Percentiles rank a stretch among this genome's conserved stretches.
phyloP scores from a whole-genome alignment of 352 stramenopile genomes.

The Phytophthora citricola region DNA sequence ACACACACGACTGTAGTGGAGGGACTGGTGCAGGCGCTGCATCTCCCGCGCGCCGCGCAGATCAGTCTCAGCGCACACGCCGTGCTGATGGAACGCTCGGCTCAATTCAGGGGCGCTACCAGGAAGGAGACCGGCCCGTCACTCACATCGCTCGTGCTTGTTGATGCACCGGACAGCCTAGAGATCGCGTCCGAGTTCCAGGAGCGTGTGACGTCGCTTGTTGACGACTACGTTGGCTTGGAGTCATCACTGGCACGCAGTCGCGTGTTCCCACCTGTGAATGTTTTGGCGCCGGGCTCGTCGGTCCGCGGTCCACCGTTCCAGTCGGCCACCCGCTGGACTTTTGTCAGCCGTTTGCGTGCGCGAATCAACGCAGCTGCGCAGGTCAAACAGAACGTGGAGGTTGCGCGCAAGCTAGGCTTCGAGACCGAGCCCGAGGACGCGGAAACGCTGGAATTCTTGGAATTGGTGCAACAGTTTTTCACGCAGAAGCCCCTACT shows the following conservation, averaged over 20 bases:
- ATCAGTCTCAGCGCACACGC: slow-evolving; percentile 72
- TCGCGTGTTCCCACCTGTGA: slow-evolving; percentile 75
- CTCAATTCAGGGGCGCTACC: slow-evolving; percentile 54
- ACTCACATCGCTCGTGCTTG: slow-evolving; percentile 73
- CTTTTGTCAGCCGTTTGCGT: slow-evolving; percentile 63
- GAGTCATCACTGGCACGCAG: slow-evolving; percentile 52
- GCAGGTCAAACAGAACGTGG: slow-evolving; percentile 65
- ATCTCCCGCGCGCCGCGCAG: slow-evolving; percentile 63
- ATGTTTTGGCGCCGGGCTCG: slow-evolving; percentile 64
- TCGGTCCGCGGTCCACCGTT: slow-evolving; percentile 80
- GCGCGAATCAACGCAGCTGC: slow-evolving; percentile 68
- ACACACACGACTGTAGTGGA: slow-evolving; percentile 80
- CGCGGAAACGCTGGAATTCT: slow-evolving; percentile 72
- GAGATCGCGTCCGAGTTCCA: slow-evolving; percentile 66
- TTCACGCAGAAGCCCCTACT: slow-evolving; percentile 59
- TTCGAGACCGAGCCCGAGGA: slow-evolving; percentile 83
- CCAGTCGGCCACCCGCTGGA: slow-evolving; percentile 79
- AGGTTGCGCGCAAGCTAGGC: slow-evolving; percentile 63
- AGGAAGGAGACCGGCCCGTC: slow-evolving; percentile 47
- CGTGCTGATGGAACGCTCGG: slow-evolving; percentile 82
- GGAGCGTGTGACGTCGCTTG: slow-evolving; percentile 70
- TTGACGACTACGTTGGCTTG: slow-evolving; percentile 72
- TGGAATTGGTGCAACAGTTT: slow-evolving; percentile 76
- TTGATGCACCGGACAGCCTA: slow-evolving; percentile 61
- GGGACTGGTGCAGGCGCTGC: slow-evolving; percentile 74